These are phyloP conservation scores for Aspergillus amoenus DNA, from an alignment of 2,329 filamentous ascomycete species.

Conservation along the genomic window DNA sequence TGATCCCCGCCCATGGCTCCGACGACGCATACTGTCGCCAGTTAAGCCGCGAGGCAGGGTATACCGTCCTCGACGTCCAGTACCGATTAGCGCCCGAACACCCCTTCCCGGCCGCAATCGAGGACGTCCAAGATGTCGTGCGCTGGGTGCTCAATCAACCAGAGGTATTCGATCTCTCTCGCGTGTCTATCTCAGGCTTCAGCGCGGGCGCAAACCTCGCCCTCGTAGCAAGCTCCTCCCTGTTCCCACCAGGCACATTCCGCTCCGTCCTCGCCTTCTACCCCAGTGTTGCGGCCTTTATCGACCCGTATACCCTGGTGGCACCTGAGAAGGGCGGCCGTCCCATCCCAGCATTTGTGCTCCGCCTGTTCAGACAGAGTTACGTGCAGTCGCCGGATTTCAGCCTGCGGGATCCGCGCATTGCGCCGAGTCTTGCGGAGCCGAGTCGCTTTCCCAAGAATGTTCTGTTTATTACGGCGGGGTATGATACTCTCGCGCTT, in stretches of 20 bases:
- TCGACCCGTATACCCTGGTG: slow-evolving; percentile 21
- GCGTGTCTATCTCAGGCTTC: slow-evolving; percentile 42
- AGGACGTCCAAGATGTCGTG: slow-evolving; percentile 42
- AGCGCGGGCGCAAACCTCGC: slow-evolving; percentile 45
- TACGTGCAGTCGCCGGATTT: slow-evolving; percentile 27
- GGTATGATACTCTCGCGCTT: slow-evolving; percentile 27
- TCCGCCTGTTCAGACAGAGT: slow-evolving; percentile 29
- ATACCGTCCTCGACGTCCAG: slow-evolving; percentile 37
- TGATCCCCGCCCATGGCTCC: slow-evolving; percentile 31
- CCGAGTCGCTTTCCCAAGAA: slow-evolving; percentile 29
- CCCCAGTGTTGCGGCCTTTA: slow-evolving; percentile 10
- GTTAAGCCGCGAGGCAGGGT: slow-evolving; percentile 25
- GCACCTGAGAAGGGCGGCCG: slow-evolving; percentile 22
- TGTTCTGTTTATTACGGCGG: slow-evolving; percentile 31
- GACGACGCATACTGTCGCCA: slow-evolving; percentile 32
- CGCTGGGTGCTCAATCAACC: slow-evolving; percentile 34
- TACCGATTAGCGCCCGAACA: slow-evolving; percentile 43
- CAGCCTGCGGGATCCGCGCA: slow-evolving; percentile 27
- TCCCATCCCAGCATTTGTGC: slow-evolving; percentile 22
- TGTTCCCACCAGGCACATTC: slow-evolving; percentile 33
- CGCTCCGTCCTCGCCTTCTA: slow-evolving; percentile 35
- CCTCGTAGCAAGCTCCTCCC: slow-evolving; percentile 29
- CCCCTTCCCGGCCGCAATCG: slow-evolving; percentile 40
- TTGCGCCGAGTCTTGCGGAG: slow-evolving; percentile 30
- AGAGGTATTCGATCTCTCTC: slow-evolving; percentile 32